These are phyloP conservation scores for Lunularia cruciata DNA, from an alignment of 225 moss, liverwort and hornwort species.

Conservation along the genomic window DNA sequence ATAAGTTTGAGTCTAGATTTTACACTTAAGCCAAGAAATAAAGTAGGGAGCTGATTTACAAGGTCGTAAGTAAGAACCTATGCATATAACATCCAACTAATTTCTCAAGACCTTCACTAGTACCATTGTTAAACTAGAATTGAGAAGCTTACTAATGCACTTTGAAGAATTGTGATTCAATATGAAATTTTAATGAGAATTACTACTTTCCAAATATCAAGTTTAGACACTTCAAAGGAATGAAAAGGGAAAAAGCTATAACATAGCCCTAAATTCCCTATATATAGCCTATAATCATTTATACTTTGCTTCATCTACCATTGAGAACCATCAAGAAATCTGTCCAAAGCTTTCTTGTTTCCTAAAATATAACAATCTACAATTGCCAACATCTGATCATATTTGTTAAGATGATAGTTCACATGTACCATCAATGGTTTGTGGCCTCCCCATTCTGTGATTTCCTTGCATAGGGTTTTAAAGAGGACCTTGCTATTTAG, in stretches of 20 bases:
- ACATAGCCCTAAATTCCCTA: not conserved
- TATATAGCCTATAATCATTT: conserved; percentile 1
- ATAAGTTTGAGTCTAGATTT: no score
- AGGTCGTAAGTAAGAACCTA: no score
- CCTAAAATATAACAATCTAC: conserved; percentile 78
- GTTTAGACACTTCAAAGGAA: no score
- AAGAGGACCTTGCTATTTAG: conserved; percentile 94
- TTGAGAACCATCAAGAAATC: conserved; percentile 78
- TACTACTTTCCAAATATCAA: not conserved
- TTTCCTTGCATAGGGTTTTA: conserved; percentile 70
- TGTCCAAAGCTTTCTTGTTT: conserved; percentile 63
- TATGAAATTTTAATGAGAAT: no score
- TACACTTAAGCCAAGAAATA: no score
- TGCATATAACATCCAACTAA: no score
- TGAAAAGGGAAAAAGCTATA: no score
- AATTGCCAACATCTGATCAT: conserved; percentile 81
- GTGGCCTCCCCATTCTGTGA: conserved; percentile 31
- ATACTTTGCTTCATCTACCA: conserved; percentile 27
- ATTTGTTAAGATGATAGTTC: conserved; percentile 94
- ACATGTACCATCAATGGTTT: conserved; percentile 89
- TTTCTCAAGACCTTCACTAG: no score
- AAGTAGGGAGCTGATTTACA: no score
- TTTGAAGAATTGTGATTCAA: no score
- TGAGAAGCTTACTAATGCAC: no score
- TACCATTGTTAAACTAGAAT: no score